Percentiles rank a stretch among this genome's conserved stretches.
phyloP scores from a whole-genome alignment of 1,284 basidiomycete species.

The Leccinum subfulvum region DNA sequence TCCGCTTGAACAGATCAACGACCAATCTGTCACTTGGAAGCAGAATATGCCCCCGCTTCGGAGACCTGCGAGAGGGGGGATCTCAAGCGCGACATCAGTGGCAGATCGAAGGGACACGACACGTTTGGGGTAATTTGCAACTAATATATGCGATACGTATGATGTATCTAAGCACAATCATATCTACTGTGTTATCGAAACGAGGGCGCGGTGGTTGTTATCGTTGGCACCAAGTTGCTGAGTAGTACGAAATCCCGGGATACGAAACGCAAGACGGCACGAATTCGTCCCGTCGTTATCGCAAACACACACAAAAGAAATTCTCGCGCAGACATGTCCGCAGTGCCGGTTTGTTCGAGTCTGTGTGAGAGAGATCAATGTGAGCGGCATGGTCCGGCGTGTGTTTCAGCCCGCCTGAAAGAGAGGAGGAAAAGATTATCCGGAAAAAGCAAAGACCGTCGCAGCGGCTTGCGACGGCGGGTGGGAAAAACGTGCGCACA shows the following conservation, averaged over 20 bases:
- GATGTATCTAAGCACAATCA: not conserved
- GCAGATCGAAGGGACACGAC: not conserved
- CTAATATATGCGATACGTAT: not conserved
- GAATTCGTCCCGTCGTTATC: conserved; percentile 10
- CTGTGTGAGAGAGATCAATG: not conserved
- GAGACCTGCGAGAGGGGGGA: not conserved
- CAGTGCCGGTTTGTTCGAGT: conserved; percentile 15
- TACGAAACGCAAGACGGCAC: not conserved
- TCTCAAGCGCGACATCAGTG: not conserved
- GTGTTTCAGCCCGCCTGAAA: not conserved
- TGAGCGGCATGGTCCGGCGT: not conserved
- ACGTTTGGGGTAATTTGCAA: conserved; percentile 20
- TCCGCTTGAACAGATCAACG: not conserved
- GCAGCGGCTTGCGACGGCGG: not conserved
- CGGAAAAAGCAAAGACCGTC: not conserved
- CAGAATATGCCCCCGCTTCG: not conserved
- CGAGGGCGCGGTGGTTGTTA: conserved; percentile 1
- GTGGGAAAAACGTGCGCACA: not conserved
- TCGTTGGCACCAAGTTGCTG: not conserved
- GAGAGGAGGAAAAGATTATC: not conserved
- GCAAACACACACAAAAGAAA: not conserved
- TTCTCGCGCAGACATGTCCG: conserved; percentile 1
- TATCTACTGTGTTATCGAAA: not conserved
- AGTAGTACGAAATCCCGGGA: not conserved
- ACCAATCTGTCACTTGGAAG: not conserved